A percentile compares a stretch with the other conserved stretches of the same genome.
These are phyloP conservation scores for Arbutus unedo DNA, from an alignment of 148 eudicot genomes.

Conservation along the genomic window DNA sequence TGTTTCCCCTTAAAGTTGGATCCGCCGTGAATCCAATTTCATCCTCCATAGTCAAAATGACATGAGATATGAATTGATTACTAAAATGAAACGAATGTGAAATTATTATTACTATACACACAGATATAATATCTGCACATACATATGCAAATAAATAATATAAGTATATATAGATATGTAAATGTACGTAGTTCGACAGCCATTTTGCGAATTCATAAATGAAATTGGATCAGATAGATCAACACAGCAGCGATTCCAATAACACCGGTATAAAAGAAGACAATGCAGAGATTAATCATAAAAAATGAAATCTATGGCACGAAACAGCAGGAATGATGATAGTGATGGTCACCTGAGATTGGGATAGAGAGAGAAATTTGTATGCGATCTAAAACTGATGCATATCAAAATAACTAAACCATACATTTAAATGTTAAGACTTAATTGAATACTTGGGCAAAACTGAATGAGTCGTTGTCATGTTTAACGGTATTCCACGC, in stretches of 20 bases:
- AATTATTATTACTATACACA: too few relatives aligned
- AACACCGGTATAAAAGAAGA: not conserved
- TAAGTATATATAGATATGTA: not conserved
- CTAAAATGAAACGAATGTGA: not conserved
- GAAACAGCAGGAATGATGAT: not conserved
- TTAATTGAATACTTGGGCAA: not conserved
- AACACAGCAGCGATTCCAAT: not conserved
- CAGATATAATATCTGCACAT: too few relatives aligned
- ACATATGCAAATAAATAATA: too few relatives aligned
- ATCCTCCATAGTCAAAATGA: not conserved
- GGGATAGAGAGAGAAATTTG: not conserved
- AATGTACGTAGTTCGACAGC: not conserved
- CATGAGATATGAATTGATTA: not conserved
- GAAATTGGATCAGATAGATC: not conserved
- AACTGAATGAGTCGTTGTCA: conserved; percentile 8
- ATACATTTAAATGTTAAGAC: too few relatives aligned
- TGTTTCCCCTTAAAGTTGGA: too few relatives aligned
- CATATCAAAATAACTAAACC: too few relatives aligned
- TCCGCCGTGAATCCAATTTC: too few relatives aligned
- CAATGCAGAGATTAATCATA: not conserved
- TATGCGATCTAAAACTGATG: not conserved
- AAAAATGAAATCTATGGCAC: not conserved
- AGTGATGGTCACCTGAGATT: not conserved
- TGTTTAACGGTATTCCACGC: not conserved
- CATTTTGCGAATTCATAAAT: not conserved